Conservation (phyloP, 257 asterid genomes). For the Cordia subcordata region DNA sequence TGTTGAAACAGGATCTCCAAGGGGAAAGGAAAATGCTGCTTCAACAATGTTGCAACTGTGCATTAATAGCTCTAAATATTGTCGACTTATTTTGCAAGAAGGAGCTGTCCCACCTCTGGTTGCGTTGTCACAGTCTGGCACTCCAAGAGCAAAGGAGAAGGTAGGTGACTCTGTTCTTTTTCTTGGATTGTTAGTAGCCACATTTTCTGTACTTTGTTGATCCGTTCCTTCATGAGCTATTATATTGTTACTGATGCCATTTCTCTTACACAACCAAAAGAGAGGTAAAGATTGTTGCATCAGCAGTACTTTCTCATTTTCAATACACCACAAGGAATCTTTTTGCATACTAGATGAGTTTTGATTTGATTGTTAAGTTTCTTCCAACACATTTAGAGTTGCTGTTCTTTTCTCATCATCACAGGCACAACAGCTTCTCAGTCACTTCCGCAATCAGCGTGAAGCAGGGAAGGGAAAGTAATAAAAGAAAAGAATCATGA, state of each 20-base stretch:
- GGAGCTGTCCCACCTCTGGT: constrained; percentile 99
- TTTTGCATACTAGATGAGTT: no score
- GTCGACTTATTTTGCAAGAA: constrained; percentile 82
- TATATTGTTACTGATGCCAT: background rate
- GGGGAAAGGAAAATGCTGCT: constrained; percentile 97
- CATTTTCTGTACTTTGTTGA: background rate
- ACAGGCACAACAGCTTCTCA: constrained; percentile 95
- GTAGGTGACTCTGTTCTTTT: constrained; percentile 26
- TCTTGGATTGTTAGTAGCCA: constrained; percentile 4
- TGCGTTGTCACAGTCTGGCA: constrained; percentile 82
- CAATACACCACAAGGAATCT: no score
- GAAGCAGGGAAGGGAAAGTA: constrained; percentile 66
- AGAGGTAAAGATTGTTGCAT: background rate
- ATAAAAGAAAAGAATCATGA: constrained; percentile 20
- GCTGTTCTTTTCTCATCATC: constrained; percentile 10
- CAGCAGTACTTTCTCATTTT: background rate
- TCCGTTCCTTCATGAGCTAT: background rate
- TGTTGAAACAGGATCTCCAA: constrained; percentile 69
- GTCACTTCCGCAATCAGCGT: constrained; percentile 90
- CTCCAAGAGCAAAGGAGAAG: constrained; percentile 93
- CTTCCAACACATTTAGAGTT: no score
- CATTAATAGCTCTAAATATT: constrained; percentile 53
- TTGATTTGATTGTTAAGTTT: no score
- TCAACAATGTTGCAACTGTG: constrained; percentile 80
- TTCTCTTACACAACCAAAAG: background rate